Percentiles rank a stretch among this genome's conserved stretches.
Conservation (phyloP, 805 yeast species). For the Candida dendrica region DNA sequence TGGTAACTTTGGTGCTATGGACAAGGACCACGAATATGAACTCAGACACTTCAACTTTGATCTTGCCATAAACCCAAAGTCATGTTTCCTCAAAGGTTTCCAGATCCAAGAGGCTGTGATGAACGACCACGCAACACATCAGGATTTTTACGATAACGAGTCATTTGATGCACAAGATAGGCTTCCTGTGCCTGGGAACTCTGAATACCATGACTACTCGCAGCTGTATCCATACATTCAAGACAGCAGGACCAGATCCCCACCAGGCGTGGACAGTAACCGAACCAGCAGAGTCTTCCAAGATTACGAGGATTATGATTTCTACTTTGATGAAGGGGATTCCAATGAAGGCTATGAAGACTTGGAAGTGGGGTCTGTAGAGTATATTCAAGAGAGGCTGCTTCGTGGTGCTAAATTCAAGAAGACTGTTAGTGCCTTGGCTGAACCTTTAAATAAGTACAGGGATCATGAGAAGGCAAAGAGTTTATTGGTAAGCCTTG, state of each 20-base stretch:
- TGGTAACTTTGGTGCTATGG: slow-evolving; percentile 15
- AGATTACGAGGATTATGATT: slow-evolving; percentile 1
- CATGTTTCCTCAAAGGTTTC: slow-evolving; percentile 8
- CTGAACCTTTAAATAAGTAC: not conserved
- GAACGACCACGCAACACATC: not conserved
- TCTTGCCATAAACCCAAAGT: slow-evolving; percentile 5
- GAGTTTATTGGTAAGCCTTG: not conserved
- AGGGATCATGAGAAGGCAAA: not conserved
- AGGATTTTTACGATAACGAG: too few relatives aligned
- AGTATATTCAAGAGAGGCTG: not conserved
- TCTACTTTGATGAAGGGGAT: not conserved
- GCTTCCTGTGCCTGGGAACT: not conserved
- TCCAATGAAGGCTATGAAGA: not conserved
- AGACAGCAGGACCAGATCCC: too few relatives aligned
- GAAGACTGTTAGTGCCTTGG: not conserved
- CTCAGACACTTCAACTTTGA: slow-evolving; percentile 10
- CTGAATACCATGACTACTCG: not conserved
- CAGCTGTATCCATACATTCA: not conserved
- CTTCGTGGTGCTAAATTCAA: not conserved
- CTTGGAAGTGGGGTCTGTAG: not conserved
- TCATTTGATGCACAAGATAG: not conserved
- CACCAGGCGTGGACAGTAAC: too few relatives aligned
- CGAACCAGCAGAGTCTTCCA: too few relatives aligned
- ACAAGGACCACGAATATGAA: slow-evolving; percentile 12
- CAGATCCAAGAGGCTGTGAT: not conserved